Evolutionary conservation across 2,329 filamentous ascomycete species (phyloP).

Genomic region (Lasiodiplodia citricola): DNA sequence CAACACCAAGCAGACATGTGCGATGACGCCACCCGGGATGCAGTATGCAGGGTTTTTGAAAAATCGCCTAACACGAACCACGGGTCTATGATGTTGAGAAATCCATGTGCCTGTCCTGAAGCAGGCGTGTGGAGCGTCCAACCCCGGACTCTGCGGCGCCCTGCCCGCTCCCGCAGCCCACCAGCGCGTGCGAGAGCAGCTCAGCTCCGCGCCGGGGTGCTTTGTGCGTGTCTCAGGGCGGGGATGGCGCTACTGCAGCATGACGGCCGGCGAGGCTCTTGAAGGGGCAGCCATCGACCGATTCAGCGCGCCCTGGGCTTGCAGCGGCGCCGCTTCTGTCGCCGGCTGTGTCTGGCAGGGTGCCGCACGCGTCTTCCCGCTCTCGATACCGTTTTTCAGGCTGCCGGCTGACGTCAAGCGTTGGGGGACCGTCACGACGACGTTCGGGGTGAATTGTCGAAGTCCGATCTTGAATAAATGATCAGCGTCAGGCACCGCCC

Average conservation of each 20-base stretch:
- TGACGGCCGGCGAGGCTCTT: slow-evolving; percentile 8
- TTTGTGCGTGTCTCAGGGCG: slow-evolving; percentile 2
- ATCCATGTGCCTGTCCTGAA: slow-evolving; percentile 2
- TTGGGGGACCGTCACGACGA: slow-evolving; percentile 19
- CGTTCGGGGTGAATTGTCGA: slow-evolving; percentile 11
- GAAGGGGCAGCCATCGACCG: slow-evolving; percentile 17
- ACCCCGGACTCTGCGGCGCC: background rate
- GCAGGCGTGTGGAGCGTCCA: background rate
- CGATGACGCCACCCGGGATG: slow-evolving; percentile 13
- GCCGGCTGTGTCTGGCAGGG: slow-evolving; percentile 15
- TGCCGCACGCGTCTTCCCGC: slow-evolving; percentile 26
- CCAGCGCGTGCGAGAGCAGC: background rate
- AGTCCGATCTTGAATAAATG: slow-evolving; percentile 22
- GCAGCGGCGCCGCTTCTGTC: slow-evolving; percentile 3
- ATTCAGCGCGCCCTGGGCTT: background rate
- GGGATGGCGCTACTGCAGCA: slow-evolving; percentile 11
- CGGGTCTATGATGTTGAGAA: slow-evolving; percentile 11
- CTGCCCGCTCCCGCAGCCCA: background rate
- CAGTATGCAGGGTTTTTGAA: slow-evolving; percentile 14
- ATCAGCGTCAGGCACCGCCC: slow-evolving; percentile 25
- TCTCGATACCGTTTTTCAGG: slow-evolving; percentile 20
- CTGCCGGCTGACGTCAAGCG: slow-evolving; percentile 27
- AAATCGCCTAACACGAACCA: slow-evolving; percentile 8
- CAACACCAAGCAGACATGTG: background rate
- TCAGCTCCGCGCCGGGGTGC: background rate